Evolutionary conservation across 1,139 yeast species (phyloP).

Genomic region (Debaryomycetaceae sp.): DNA sequence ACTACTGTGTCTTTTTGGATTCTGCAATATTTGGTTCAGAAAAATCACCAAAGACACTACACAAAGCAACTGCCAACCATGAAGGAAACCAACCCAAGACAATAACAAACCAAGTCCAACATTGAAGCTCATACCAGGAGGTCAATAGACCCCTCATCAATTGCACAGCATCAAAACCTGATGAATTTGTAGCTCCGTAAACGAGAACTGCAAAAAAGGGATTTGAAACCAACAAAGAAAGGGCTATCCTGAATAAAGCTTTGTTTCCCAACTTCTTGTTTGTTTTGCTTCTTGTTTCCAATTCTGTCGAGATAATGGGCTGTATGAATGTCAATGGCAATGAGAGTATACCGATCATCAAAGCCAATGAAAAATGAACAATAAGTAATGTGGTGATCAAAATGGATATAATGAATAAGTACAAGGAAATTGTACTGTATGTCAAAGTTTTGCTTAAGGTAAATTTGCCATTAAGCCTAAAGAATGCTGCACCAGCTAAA

Average conservation of each 20-base stretch:
- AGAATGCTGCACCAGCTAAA: constrained; percentile 14
- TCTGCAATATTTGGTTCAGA: constrained; percentile 2
- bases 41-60: constrained; percentile 30
- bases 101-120: constrained; percentile 85
- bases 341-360: constrained; percentile 62
- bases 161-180: constrained; percentile 29
- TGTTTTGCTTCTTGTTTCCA: not conserved
- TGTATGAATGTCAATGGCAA: constrained; percentile 69
- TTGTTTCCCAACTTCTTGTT: constrained; percentile 6
- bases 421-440: constrained; percentile 31
- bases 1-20: not conserved
- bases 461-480: constrained; percentile 6
- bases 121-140: constrained; percentile 68
- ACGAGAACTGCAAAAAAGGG: constrained; percentile 48
- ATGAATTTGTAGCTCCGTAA: constrained; percentile 28
- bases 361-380: constrained; percentile 79
- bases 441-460: constrained; percentile 19
- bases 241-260: constrained; percentile 20
- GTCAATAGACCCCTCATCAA: constrained; percentile 50
- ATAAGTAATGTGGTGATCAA: constrained; percentile 72
- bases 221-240: constrained; percentile 46
- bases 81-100: constrained; percentile 79
- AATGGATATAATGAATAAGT: constrained; percentile 63
- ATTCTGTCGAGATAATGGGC: constrained; percentile 26
- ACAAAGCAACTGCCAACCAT: constrained; percentile 57